Evolutionary conservation across 148 eudicot genomes (phyloP).

Genomic region (Oxyria digyna): DNA sequence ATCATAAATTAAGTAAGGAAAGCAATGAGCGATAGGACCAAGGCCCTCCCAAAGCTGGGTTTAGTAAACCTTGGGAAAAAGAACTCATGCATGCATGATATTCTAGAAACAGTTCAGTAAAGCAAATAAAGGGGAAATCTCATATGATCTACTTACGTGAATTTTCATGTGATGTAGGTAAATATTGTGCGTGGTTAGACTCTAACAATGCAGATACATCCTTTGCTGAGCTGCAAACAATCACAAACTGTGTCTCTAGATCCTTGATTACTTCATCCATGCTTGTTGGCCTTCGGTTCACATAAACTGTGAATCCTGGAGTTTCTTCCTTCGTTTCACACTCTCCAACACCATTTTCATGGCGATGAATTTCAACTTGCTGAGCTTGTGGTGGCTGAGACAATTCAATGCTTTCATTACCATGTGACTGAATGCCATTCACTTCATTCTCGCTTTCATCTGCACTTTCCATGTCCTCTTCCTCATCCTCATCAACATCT

Average conservation of each 20-base stretch:
- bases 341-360: constrained; percentile 42
- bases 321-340: constrained; percentile 45
- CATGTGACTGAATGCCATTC: constrained; percentile 24
- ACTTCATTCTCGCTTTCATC: constrained; percentile 30
- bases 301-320: constrained; percentile 90
- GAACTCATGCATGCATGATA: neutral
- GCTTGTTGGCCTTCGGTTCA: constrained; percentile 82
- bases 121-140: neutral
- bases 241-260: constrained; percentile 67
- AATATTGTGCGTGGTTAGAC: constrained; percentile 60
- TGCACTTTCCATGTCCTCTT: constrained; percentile 29
- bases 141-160: constrained; percentile 31
- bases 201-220: constrained; percentile 66
- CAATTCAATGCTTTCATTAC: constrained; percentile 24
- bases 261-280: constrained; percentile 91
- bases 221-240: constrained; percentile 49
- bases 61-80: neutral
- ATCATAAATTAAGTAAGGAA: neutral
- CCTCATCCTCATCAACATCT: constrained; percentile 56
- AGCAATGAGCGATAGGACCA: neutral
- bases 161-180: constrained; percentile 45
- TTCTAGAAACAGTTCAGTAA: neutral
- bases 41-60: neutral
- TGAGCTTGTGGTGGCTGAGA: constrained; percentile 38
- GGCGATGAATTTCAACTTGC: constrained; percentile 50